phyloP scores from a whole-genome alignment of 169 alveolate species.

The Miamiensis avidus region DNA sequence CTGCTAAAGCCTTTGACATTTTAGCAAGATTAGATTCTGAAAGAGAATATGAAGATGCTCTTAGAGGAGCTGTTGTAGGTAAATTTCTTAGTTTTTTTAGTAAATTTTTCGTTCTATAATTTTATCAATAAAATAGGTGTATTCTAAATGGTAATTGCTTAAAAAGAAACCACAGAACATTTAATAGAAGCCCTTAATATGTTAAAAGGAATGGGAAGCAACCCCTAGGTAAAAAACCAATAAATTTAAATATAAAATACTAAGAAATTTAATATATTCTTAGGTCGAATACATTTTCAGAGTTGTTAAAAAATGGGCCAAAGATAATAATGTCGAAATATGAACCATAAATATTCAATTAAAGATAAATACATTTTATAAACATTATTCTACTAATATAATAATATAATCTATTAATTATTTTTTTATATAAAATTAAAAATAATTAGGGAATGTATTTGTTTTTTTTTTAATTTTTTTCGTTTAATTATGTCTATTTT shows the following conservation, averaged over 20 bases:
- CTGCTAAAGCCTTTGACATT: slow-evolving; percentile 90
- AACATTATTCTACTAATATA: too few relatives aligned
- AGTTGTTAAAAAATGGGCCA: slow-evolving; percentile 77
- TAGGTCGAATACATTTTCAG: slow-evolving; percentile 68
- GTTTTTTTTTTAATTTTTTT: too few relatives aligned
- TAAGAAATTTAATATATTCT: slow-evolving; percentile 45
- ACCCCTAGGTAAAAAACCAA: slow-evolving; percentile 15
- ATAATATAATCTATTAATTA: too few relatives aligned
- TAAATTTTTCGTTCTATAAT: background rate
- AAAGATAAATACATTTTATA: too few relatives aligned
- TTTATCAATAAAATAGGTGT: slow-evolving; percentile 53
- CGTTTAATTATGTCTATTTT: too few relatives aligned
- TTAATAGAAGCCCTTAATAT: slow-evolving; percentile 62
- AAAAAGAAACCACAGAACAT: slow-evolving; percentile 63
- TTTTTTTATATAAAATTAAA: too few relatives aligned
- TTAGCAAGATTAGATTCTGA: slow-evolving; percentile 89
- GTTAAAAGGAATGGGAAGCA: slow-evolving; percentile 45
- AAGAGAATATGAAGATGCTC: slow-evolving; percentile 45
- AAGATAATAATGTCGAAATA: slow-evolving; percentile 64
- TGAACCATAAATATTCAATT: slow-evolving; percentile 31
- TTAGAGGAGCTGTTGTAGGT: slow-evolving; percentile 47
- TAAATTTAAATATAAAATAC: background rate
- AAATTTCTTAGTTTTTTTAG: too few relatives aligned
- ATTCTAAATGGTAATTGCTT: slow-evolving; percentile 71
- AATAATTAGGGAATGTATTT: too few relatives aligned